Base-by-base conservation (phyloP, 2,329 filamentous ascomycete species). In the Aaosphaeria pasadenensis region DNA sequence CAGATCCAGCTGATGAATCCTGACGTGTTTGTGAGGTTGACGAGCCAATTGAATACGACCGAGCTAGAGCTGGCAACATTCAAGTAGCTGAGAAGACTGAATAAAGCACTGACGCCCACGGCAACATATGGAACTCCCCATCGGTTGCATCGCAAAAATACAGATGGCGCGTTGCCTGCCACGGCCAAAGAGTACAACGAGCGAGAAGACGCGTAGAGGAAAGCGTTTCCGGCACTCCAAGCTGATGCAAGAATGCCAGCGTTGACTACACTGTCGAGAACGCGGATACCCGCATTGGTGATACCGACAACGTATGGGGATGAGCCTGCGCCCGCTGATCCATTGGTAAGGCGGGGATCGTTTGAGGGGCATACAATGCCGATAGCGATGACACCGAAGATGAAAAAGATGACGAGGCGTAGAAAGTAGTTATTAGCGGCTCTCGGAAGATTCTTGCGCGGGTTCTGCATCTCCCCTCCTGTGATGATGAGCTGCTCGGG, bases 211-310 rank as follows among this genome's bases (percentile, higher is more conserved):
- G 74, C 73, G 55, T 75, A 77, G 13, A 90, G 75, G 57, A 80
- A 82, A 52, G 86, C 83, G 57, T 90, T 90, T 1, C 81, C 84
- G 0, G 86, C 78, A 0, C 86, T 89, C 77, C 82, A 87, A 0
- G 85, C 86, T 0, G 85, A 87, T 0, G 85, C 88, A 50, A 91
- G 76, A 53, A 91, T 83, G 7, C 90, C 77, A 30, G 86, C 87
- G 63, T 92, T 92, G 67, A 91, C 85, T 39, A 91, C 79, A 3
- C 82, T 84, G 0, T 87, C 84, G 5, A 91, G 77, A 5, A 79
- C 85, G 5, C 72, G 74, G 49, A 91, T 84, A 0, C 86, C 85
- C 1, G 87, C 87, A 30, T 82, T 77, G 1, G 78, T 74, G 13
- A 86, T 84, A 13, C 87, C 88, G 52, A 90, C 88, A 47, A 91